phyloP scores from a whole-genome alignment of 1,284 basidiomycete genomes.

The Papiliotrema flavescens region DNA sequence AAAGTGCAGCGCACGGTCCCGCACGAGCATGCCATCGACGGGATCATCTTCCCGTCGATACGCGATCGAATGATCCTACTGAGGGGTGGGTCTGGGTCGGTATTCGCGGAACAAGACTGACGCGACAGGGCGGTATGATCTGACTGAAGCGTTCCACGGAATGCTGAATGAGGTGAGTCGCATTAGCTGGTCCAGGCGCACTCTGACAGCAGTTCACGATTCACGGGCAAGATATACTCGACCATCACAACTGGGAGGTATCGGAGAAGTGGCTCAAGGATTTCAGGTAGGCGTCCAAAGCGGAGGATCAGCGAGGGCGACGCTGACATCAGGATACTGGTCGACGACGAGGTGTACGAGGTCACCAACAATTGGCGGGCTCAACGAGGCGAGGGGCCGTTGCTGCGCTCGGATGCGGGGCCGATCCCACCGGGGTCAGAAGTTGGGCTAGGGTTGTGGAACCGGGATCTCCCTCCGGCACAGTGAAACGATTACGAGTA shows the following conservation, averaged over 20 bases:
- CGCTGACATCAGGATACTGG: slow-evolving; percentile 26
- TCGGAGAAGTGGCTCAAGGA: slow-evolving; percentile 73
- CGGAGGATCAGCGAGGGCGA: not conserved
- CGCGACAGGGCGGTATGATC: slow-evolving; percentile 36
- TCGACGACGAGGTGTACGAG: slow-evolving; percentile 42
- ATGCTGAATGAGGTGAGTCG: slow-evolving; percentile 35
- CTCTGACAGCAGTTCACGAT: slow-evolving; percentile 60
- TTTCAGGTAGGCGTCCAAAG: slow-evolving; percentile 60
- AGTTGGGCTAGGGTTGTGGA: not conserved
- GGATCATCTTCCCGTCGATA: slow-evolving; percentile 77
- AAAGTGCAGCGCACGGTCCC: slow-evolving; percentile 79
- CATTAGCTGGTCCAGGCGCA: not conserved
- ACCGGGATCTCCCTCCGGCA: not conserved
- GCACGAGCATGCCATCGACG: slow-evolving; percentile 86
- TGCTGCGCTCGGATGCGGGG: slow-evolving; percentile 8
- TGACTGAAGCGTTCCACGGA: slow-evolving; percentile 31
- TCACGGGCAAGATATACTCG: slow-evolving; percentile 82
- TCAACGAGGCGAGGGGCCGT: slow-evolving; percentile 23
- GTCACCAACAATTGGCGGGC: slow-evolving; percentile 44
- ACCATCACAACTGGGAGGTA: slow-evolving; percentile 83
- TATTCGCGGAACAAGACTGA: not conserved
- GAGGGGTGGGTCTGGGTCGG: slow-evolving; percentile 57
- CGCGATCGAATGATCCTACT: slow-evolving; percentile 84
- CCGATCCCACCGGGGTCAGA: not conserved
- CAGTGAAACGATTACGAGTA: too few relatives aligned